Percentiles rank a stretch among this genome's conserved stretches.
Evolutionary conservation across 2,329 filamentous ascomycete species (phyloP).

Genomic region (Meredithiella fracta): DNA sequence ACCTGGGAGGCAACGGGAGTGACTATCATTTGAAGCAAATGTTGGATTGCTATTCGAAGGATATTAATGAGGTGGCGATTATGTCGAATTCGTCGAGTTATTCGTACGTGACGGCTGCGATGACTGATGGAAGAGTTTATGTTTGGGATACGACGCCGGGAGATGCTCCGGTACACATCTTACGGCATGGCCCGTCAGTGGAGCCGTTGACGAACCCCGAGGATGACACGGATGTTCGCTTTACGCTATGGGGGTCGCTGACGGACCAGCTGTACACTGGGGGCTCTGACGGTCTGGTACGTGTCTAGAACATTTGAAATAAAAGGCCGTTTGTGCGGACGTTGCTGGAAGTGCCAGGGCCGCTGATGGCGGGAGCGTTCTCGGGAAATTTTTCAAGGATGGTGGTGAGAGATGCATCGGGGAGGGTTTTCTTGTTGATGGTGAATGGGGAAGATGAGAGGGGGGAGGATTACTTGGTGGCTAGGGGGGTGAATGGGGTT

Average conservation of each 20-base stretch:
- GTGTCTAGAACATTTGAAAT: slow-evolving; percentile 43
- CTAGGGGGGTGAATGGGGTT: slow-evolving; percentile 21
- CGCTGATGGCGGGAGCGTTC: slow-evolving; percentile 42
- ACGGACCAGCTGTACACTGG: slow-evolving; percentile 45
- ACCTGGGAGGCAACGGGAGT: not conserved
- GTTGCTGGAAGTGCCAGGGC: slow-evolving; percentile 37
- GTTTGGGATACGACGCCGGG: slow-evolving; percentile 44
- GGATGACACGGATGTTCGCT: slow-evolving; percentile 47
- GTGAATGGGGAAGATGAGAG: slow-evolving; percentile 29
- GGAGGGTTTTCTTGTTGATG: slow-evolving; percentile 39
- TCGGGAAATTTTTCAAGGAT: slow-evolving; percentile 39
- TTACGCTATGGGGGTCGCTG: slow-evolving; percentile 43
- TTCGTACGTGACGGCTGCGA: slow-evolving; percentile 42
- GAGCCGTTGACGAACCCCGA: slow-evolving; percentile 29
- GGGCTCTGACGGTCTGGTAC: slow-evolving; percentile 45
- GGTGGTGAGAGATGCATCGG: slow-evolving; percentile 43
- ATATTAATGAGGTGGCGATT: slow-evolving; percentile 47
- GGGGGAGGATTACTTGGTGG: slow-evolving; percentile 21
- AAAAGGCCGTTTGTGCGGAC: slow-evolving; percentile 28
- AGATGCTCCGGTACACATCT: slow-evolving; percentile 38
- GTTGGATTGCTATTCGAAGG: slow-evolving; percentile 41
- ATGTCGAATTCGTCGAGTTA: slow-evolving; percentile 35
- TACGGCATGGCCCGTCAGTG: slow-evolving; percentile 33
- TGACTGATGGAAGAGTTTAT: slow-evolving; percentile 45
- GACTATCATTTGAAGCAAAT: slow-evolving; percentile 30